Conservation (phyloP, 1,139 yeast species). For the Suhomyces ambrosiae region DNA sequence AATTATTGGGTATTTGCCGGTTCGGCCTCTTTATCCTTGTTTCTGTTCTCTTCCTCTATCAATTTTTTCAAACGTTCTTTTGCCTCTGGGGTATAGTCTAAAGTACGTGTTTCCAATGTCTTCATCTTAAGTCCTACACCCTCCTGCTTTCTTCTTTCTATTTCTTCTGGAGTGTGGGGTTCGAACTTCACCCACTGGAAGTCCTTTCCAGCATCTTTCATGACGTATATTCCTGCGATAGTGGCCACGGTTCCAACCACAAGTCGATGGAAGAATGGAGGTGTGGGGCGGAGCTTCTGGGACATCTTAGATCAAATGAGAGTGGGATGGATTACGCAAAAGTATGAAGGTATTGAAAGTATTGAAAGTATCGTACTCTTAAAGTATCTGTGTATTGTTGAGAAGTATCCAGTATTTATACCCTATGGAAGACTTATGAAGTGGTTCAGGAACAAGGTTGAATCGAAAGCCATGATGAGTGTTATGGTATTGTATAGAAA, state of each 20-base stretch:
- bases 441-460: no score
- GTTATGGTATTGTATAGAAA: not conserved
- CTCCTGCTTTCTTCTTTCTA: slow-evolving; percentile 41
- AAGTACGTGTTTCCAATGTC: slow-evolving; percentile 38
- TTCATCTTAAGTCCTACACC: slow-evolving; percentile 32
- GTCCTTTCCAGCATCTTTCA: slow-evolving; percentile 41
- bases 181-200: slow-evolving; percentile 43
- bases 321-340: no score
- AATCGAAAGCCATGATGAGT: no score
- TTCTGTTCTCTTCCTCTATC: slow-evolving; percentile 23
- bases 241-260: slow-evolving; percentile 44
- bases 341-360: no score
- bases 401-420: no score
- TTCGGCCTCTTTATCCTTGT: slow-evolving; percentile 1
- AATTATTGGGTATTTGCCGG: no score
- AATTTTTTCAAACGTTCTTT: slow-evolving; percentile 33
- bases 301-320: slow-evolving; percentile 6
- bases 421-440: no score
- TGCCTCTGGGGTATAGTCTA: slow-evolving; percentile 50
- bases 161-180: slow-evolving; percentile 44
- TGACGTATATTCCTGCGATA: slow-evolving; percentile 35
- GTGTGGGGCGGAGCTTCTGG: slow-evolving; percentile 28
- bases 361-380: no score
- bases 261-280: slow-evolving; percentile 37
- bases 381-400: no score